Evolutionary conservation across 768 basidiomycete genomes (phyloP).

Genomic region (Kwoniella shandongensis): DNA sequence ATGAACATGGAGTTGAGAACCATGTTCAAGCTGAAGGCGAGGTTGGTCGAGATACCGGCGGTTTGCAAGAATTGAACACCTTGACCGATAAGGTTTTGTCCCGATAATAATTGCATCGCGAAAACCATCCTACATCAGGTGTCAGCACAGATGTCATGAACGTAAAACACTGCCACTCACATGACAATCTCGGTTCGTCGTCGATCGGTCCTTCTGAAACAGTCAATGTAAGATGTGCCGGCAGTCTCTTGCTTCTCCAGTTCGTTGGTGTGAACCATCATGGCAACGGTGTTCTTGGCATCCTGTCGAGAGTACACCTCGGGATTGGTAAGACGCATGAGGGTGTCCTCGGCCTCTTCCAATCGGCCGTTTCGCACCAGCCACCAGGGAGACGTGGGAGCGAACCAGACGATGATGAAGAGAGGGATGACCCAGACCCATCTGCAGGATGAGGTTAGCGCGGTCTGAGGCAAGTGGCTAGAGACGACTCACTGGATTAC

Average conservation of each 20-base stretch:
- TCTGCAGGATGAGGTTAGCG: constrained; percentile 6
- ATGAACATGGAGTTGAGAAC: constrained; percentile 46
- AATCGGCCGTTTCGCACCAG: constrained; percentile 43
- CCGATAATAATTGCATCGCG: constrained; percentile 24
- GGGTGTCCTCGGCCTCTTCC: constrained; percentile 30
- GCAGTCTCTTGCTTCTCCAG: constrained; percentile 44
- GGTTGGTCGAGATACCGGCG: constrained; percentile 34
- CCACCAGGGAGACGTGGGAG: constrained; percentile 47
- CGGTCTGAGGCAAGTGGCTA: background rate
- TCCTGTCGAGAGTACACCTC: constrained; percentile 28
- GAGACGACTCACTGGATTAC: constrained; percentile 26
- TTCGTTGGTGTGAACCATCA: constrained; percentile 53
- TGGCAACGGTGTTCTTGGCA: constrained; percentile 44
- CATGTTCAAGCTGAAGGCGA: constrained; percentile 39
- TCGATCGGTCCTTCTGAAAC: constrained; percentile 51
- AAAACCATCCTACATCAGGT: constrained; percentile 23
- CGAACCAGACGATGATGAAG: constrained; percentile 28
- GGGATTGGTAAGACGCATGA: constrained; percentile 20
- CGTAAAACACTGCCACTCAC: too few relatives aligned
- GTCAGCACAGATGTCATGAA: too few relatives aligned
- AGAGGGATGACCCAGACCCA: constrained; percentile 39
- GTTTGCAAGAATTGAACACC: constrained; percentile 47
- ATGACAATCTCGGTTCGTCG: constrained; percentile 55
- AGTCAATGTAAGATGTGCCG: constrained; percentile 51
- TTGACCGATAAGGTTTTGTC: constrained; percentile 43